These are phyloP conservation scores for Penicillium hordei DNA, from an alignment of 2,329 filamentous ascomycete genomes.

Conservation along the genomic window DNA sequence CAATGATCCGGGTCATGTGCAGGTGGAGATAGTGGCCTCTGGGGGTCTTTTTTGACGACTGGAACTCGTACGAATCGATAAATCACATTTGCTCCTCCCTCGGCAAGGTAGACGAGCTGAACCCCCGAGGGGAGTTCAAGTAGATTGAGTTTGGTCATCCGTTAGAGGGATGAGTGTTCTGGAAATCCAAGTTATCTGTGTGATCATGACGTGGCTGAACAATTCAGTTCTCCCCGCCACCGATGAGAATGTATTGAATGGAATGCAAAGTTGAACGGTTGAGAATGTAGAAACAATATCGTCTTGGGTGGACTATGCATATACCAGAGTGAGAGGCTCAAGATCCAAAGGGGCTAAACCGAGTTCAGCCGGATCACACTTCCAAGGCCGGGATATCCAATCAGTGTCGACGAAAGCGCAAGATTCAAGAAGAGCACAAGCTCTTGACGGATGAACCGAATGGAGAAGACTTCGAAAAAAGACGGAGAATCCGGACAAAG, in stretches of 20 bases:
- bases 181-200: conserved; percentile 9
- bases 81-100: conserved; percentile 76
- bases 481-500: background rate
- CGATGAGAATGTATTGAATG: background rate
- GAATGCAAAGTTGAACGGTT: background rate
- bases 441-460: background rate
- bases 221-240: background rate
- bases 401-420: background rate
- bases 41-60: conserved; percentile 29
- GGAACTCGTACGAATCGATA: conserved; percentile 56
- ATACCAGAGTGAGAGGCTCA: background rate
- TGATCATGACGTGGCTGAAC: conserved; percentile 15
- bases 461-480: background rate
- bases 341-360: conserved; percentile 3
- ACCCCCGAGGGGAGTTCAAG: conserved; percentile 38
- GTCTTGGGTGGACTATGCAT: background rate
- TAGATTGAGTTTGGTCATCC: conserved; percentile 35
- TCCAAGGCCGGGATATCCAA: background rate
- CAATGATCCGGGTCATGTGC: conserved; percentile 19
- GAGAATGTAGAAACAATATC: background rate
- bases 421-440: background rate
- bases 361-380: background rate
- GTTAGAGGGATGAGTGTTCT: conserved; percentile 17
- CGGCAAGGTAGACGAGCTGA: conserved; percentile 53
- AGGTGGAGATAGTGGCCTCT: conserved; percentile 14